phyloP scores from a whole-genome alignment of 2,329 filamentous ascomycete species.

The Furcasterigmium sp. region DNA sequence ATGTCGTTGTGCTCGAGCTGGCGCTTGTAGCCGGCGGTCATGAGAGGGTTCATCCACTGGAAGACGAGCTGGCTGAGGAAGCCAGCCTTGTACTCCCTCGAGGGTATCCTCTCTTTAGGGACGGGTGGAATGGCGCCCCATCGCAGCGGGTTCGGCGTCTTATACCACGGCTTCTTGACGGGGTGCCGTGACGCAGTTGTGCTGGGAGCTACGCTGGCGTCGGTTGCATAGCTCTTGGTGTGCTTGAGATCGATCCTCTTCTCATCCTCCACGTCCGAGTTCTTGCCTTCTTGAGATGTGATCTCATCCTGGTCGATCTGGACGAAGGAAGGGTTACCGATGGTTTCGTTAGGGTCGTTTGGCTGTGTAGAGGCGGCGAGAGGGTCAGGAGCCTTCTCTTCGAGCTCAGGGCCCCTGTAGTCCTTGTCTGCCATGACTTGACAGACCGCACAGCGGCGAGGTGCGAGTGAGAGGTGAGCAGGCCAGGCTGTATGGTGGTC shows the following conservation, averaged over 20 bases:
- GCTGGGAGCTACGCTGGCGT: neutral
- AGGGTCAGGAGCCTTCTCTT: constrained; percentile 21
- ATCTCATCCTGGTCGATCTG: constrained; percentile 7
- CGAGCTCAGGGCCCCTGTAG: constrained; percentile 15
- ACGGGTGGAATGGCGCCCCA: constrained; percentile 54
- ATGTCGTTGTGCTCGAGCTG: constrained; percentile 80
- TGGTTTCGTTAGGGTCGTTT: constrained; percentile 6
- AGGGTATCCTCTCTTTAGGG: constrained; percentile 47
- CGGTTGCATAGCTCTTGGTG: constrained; percentile 48
- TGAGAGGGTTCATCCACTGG: constrained; percentile 85
- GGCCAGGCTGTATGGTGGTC: too few species aligned
- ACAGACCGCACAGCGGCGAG: neutral
- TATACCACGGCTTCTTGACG: constrained; percentile 56
- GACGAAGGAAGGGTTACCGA: constrained; percentile 6
- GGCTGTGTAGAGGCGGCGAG: constrained; percentile 21
- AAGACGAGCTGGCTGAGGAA: constrained; percentile 76
- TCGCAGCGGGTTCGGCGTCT: constrained; percentile 54
- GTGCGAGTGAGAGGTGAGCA: too few species aligned
- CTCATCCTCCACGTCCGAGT: constrained; percentile 5
- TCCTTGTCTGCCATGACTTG: neutral
- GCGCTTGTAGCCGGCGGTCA: constrained; percentile 82
- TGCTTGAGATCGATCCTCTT: constrained; percentile 23
- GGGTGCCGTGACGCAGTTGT: constrained; percentile 31
- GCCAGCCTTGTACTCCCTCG: constrained; percentile 65
- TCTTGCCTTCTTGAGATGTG: constrained; percentile 4